A percentile compares a stretch with the other conserved stretches of the same genome.
Evolutionary conservation across 352 stramenopile species (phyloP).

Genomic region (Pythium folliculosum): DNA sequence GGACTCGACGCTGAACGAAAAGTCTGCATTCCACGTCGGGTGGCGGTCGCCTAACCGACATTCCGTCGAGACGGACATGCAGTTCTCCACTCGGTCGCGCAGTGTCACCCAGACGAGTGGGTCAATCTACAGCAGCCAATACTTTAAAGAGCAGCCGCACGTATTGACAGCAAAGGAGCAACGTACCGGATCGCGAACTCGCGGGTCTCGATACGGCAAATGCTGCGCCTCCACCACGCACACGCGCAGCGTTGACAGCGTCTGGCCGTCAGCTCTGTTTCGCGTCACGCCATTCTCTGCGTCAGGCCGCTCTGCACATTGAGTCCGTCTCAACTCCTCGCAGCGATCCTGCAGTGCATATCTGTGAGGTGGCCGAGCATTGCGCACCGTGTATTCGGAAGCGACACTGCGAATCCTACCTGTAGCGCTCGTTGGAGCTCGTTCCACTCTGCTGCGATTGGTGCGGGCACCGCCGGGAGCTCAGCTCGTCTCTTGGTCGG

Average conservation of each 20-base stretch:
- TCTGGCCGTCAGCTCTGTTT: constrained; percentile 4
- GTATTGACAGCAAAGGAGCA: no score
- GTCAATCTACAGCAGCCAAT: constrained; percentile 43
- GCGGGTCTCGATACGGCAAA: constrained; percentile 52
- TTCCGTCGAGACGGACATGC: constrained; percentile 31
- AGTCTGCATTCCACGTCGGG: constrained; percentile 44
- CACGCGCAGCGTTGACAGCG: constrained; percentile 40
- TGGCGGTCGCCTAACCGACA: constrained; percentile 45
- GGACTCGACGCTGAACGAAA: constrained; percentile 43
- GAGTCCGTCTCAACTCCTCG: constrained; percentile 24
- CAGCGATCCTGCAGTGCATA: constrained; percentile 6
- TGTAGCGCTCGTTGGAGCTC: constrained; percentile 33
- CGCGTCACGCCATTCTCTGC: constrained; percentile 13
- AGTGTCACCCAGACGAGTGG: constrained; percentile 54
- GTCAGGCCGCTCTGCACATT: constrained; percentile 13
- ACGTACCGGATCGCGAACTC: constrained; percentile 43
- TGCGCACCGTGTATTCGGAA: no score
- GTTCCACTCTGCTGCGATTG: constrained; percentile 36
- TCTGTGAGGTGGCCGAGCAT: no score
- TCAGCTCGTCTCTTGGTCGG: constrained; percentile 33
- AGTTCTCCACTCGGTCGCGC: constrained; percentile 1
- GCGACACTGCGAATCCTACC: constrained; percentile 20
- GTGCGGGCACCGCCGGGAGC: constrained; percentile 35
- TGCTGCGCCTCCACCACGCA: constrained; percentile 46
- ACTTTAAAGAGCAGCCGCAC: no score